Conservation (phyloP, 768 basidiomycete genomes). For the Suillus tomentosus region DNA sequence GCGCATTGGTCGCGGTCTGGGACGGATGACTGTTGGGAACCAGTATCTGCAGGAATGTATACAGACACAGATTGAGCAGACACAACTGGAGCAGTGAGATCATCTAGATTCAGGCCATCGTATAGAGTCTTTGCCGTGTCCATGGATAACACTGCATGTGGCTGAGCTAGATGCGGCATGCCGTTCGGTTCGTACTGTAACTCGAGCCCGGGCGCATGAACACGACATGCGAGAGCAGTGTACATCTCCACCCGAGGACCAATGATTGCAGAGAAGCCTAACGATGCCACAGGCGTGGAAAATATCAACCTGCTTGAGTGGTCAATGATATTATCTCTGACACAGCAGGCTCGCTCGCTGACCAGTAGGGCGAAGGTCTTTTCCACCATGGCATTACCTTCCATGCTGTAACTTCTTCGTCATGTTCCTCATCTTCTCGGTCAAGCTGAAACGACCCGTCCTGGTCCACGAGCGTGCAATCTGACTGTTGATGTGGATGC, state of each 20-base stretch:
- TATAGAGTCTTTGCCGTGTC: background rate
- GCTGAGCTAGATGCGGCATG: background rate
- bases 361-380: slow-evolving; percentile 76
- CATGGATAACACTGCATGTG: background rate
- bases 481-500: slow-evolving; percentile 39
- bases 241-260: slow-evolving; percentile 77
- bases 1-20: slow-evolving; percentile 43
- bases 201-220: slow-evolving; percentile 52
- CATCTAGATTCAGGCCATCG: background rate
- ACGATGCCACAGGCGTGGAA: slow-evolving; percentile 53
- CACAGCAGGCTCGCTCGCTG: slow-evolving; percentile 23
- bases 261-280: slow-evolving; percentile 56
- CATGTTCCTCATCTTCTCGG: slow-evolving; percentile 32
- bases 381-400: slow-evolving; percentile 68
- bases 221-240: slow-evolving; percentile 71
- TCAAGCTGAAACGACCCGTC: slow-evolving; percentile 17
- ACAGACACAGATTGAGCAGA: background rate
- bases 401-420: slow-evolving; percentile 27
- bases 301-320: slow-evolving; percentile 53
- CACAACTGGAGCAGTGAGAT: background rate
- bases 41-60: background rate
- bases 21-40: background rate
- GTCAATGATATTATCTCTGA: slow-evolving; percentile 5
- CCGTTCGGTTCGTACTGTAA: slow-evolving; percentile 29
- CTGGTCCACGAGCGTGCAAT: slow-evolving; percentile 35